These are phyloP conservation scores for Lipomyces yarrowii DNA, from an alignment of 1,139 yeast species.

Conservation along the genomic window DNA sequence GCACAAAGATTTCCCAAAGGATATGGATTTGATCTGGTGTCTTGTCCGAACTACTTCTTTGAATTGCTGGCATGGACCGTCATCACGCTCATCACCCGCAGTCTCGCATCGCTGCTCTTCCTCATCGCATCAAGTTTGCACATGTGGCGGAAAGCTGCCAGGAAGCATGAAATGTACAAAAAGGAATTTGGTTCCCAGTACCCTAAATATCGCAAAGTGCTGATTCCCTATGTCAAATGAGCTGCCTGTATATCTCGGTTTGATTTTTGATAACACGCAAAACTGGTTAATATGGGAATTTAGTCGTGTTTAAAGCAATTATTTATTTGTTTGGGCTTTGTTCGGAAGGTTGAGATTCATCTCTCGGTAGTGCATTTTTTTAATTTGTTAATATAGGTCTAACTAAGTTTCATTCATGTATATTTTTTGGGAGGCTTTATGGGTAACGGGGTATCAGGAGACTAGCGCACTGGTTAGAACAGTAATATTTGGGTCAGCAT, in stretches of 20 bases:
- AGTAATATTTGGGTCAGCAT: background rate
- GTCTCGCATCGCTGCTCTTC: slow-evolving; percentile 68
- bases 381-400: background rate
- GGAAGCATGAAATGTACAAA: slow-evolving; percentile 66
- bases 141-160: slow-evolving; percentile 76
- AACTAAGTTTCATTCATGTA: background rate
- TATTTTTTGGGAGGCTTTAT: background rate
- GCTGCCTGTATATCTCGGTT: background rate
- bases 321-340: background rate
- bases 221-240: slow-evolving; percentile 55
- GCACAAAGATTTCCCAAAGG: slow-evolving; percentile 55
- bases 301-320: background rate
- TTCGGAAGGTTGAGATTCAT: background rate
- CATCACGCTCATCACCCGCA: slow-evolving; percentile 72
- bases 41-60: slow-evolving; percentile 83
- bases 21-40: slow-evolving; percentile 49
- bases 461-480: background rate
- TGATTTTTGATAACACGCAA: background rate
- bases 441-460: background rate
- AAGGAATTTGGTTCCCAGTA: slow-evolving; percentile 73
- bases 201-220: slow-evolving; percentile 67
- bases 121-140: slow-evolving; percentile 69
- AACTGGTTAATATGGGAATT: background rate
- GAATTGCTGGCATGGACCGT: slow-evolving; percentile 75
- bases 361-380: background rate